Conservation (phyloP, 2,329 filamentous ascomycete genomes). For the Tolypocladium album region DNA sequence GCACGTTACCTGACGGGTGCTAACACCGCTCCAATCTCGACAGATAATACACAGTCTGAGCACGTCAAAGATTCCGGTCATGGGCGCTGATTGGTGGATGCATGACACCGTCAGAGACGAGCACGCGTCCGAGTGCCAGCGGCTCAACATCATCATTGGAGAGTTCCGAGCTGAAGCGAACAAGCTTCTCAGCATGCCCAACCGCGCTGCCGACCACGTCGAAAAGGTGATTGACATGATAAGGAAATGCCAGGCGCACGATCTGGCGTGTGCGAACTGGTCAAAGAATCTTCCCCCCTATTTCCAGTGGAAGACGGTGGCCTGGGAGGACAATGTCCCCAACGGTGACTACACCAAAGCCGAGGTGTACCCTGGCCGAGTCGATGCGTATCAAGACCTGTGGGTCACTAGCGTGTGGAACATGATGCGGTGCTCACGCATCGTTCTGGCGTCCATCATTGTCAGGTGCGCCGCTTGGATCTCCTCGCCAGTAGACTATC, state of each 20-base stretch:
- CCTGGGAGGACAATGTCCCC: slow-evolving; percentile 44
- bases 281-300: slow-evolving; percentile 35
- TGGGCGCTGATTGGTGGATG: slow-evolving; percentile 51
- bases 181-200: slow-evolving; percentile 32
- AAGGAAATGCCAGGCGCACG: slow-evolving; percentile 37
- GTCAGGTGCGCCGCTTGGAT: slow-evolving; percentile 52
- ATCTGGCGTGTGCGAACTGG: slow-evolving; percentile 43
- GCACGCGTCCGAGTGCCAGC: slow-evolving; percentile 35
- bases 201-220: slow-evolving; percentile 37
- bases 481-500: slow-evolving; percentile 48
- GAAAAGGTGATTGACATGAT: slow-evolving; percentile 41
- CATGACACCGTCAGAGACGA: slow-evolving; percentile 38
- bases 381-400: slow-evolving; percentile 49
- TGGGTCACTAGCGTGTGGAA: slow-evolving; percentile 51
- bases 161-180: slow-evolving; percentile 46
- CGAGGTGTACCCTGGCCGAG: slow-evolving; percentile 48
- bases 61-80: slow-evolving; percentile 37
- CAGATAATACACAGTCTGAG: slow-evolving; percentile 48
- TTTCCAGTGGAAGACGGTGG: slow-evolving; percentile 41
- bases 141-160: slow-evolving; percentile 40
- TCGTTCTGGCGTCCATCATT: slow-evolving; percentile 43
- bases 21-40: not conserved
- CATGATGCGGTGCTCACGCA: slow-evolving; percentile 38
- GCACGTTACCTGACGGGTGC: not conserved
- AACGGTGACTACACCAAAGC: slow-evolving; percentile 39